A percentile compares a stretch with the other conserved stretches of the same genome.
Conservation (phyloP, 2,329 filamentous ascomycete species). For the Ceratocystiopsis minuta region DNA sequence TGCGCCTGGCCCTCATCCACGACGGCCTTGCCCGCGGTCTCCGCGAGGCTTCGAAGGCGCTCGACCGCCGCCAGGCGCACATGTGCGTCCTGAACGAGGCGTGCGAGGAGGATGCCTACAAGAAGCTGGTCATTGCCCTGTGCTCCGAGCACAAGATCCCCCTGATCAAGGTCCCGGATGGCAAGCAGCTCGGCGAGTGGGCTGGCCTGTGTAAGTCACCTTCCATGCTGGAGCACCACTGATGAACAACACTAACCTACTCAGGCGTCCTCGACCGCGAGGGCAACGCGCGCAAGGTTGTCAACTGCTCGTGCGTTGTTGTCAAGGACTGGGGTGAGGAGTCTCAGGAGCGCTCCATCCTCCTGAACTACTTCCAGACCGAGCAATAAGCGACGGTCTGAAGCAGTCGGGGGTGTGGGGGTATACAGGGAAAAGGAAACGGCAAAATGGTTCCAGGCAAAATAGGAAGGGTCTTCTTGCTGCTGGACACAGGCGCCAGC, state of each 20-base stretch:
- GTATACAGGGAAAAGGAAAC: conserved; percentile 2
- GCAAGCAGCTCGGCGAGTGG: conserved; percentile 99
- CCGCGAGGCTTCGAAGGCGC: conserved; percentile 94
- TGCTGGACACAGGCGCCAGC: background rate
- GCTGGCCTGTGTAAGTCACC: conserved; percentile 78
- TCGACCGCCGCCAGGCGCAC: conserved; percentile 96
- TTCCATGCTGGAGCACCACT: background rate
- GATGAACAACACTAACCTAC: too few species aligned
- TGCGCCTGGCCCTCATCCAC: conserved; percentile 98
- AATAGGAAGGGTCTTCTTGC: background rate
- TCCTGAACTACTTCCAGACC: conserved; percentile 99
- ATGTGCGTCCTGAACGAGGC: conserved; percentile 99
- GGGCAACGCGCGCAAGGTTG: conserved; percentile 98
- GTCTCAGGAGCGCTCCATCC: conserved; percentile 93
- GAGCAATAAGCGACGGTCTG: conserved; percentile 36
- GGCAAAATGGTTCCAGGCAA: background rate
- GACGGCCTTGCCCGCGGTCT: conserved; percentile 97
- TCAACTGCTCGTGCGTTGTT: conserved; percentile 99
- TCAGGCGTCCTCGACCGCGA: conserved; percentile 94
- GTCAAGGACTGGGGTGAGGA: conserved; percentile 99
- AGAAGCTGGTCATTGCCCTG: conserved; percentile 98
- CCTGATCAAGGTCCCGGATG: conserved; percentile 98
- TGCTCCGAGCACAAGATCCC: conserved; percentile 99
- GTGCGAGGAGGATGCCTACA: conserved; percentile 99
- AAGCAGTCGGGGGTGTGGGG: background rate